Conservation (phyloP, 139 green algal genomes). For the Micromonas commoda region DNA sequence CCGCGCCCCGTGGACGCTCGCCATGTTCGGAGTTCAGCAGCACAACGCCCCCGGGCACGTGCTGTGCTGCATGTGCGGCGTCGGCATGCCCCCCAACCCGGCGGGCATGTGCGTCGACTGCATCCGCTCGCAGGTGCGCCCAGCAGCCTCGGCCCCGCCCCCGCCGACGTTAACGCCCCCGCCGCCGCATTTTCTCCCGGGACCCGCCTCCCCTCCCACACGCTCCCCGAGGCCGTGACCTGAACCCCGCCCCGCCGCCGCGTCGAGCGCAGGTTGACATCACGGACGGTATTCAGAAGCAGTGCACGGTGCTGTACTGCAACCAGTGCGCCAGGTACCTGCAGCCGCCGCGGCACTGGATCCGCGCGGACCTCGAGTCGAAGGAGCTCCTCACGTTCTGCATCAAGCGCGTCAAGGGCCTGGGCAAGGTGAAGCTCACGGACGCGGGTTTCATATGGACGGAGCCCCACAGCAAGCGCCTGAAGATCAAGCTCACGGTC, state of each 20-base stretch:
- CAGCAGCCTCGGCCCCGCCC: too few relatives aligned
- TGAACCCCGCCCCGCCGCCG: too few relatives aligned
- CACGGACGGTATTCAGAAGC: slow-evolving; percentile 89
- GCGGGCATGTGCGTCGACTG: slow-evolving; percentile 98
- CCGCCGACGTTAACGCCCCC: not conserved
- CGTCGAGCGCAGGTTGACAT: slow-evolving; percentile 97
- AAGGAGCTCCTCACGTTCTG: slow-evolving; percentile 97
- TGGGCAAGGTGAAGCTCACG: slow-evolving; percentile 84
- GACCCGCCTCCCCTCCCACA: not conserved
- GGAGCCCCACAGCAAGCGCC: slow-evolving; percentile 90
- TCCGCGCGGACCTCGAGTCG: slow-evolving; percentile 79
- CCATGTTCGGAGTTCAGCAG: not conserved
- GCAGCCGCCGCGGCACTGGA: slow-evolving; percentile 91
- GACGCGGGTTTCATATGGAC: slow-evolving; percentile 99
- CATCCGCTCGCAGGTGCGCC: slow-evolving; percentile 51
- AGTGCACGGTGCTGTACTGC: slow-evolving; percentile 82
- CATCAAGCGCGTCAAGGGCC: slow-evolving; percentile 78
- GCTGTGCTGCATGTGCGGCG: slow-evolving; percentile 91
- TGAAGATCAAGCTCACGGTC: slow-evolving; percentile 94
- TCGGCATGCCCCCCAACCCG: slow-evolving; percentile 79
- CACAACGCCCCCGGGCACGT: slow-evolving; percentile 2
- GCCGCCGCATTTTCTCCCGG: not conserved
- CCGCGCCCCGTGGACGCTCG: not conserved
- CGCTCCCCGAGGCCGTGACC: too few relatives aligned
- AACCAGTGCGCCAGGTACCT: slow-evolving; percentile 88